Evolutionary conservation across 2,329 filamentous ascomycete species (phyloP), one percentile per base, ranked within the genome.

Genomic region (Cladosporium sp.): DNA sequence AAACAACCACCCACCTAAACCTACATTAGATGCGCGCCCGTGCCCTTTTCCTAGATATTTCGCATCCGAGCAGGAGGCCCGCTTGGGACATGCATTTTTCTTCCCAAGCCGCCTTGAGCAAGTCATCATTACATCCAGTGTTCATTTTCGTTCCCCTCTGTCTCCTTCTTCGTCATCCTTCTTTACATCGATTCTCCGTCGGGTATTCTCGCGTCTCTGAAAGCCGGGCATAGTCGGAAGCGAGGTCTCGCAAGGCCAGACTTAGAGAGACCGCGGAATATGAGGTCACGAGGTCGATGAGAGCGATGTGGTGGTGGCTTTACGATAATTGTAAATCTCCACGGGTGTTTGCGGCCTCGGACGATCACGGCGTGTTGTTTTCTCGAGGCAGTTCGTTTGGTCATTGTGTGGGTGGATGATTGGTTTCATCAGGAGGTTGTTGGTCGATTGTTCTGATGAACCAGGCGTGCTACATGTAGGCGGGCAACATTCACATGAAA

Each of bases 161-260:
- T n/a, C n/a, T n/a, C n/a, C n/a, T n/a, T n/a, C n/a, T n/a, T n/a
- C n/a, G n/a, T n/a, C n/a, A n/a, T n/a, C n/a, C n/a, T n/a, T n/a
- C n/a, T n/a, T n/a, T n/a, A n/a, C n/a, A n/a, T n/a, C n/a, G n/a
- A 32, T 9, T 32, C 11, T 32, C 39, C 20, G 7, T 27, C 39
- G 39, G 39, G 39, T 15, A 19, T 24, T 41, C 15, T 41, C 39
- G 39, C 39, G 20, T 4, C 37, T 36, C 27, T 36, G 45, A 20
- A 24, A 22, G 37, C 37, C 45, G 45, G 45, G 45, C 45, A 30
- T 48, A 41, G 1, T 48, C 45, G 45, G 45, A 18, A 34, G 29
- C 24, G 13, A 29, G 22, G 29, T 13, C 1, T 9, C 19, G 37
- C 18, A 17, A 18, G 11, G 17, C 45, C 12, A 32, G 11, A 19